Conservation (phyloP, 1,284 basidiomycete species). For the Austroboletus niveus region DNA sequence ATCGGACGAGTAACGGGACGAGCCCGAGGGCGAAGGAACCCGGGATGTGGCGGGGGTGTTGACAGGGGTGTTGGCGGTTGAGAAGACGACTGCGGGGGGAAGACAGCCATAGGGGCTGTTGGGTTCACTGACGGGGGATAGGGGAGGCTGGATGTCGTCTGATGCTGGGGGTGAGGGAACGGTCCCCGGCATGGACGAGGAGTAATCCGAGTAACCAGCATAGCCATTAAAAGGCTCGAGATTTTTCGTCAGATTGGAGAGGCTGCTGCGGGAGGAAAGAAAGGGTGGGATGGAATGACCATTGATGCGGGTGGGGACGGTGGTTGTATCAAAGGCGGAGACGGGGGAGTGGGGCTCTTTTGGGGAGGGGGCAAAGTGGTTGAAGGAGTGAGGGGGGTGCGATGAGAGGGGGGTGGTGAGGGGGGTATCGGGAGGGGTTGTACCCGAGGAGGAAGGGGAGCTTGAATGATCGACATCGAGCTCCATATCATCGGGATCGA, state of each 20-base stretch:
- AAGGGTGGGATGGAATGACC: slow-evolving; percentile 26
- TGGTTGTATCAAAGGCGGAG: slow-evolving; percentile 48
- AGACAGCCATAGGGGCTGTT: slow-evolving; percentile 47
- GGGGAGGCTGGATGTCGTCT: slow-evolving; percentile 29
- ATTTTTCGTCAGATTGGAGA: slow-evolving; percentile 31
- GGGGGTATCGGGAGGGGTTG: slow-evolving; percentile 51
- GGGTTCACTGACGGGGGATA: slow-evolving; percentile 31
- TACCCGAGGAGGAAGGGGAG: slow-evolving; percentile 45
- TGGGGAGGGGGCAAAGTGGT: slow-evolving; percentile 37
- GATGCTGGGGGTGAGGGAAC: slow-evolving; percentile 36
- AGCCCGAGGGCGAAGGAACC: slow-evolving; percentile 36
- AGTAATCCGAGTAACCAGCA: slow-evolving; percentile 64
- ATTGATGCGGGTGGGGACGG: slow-evolving; percentile 42
- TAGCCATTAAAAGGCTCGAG: slow-evolving; percentile 54
- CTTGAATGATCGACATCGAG: slow-evolving; percentile 58
- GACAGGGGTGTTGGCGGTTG: slow-evolving; percentile 38
- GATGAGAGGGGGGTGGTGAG: slow-evolving; percentile 45
- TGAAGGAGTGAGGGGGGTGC: slow-evolving; percentile 48
- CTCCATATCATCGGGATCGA: slow-evolving; percentile 81
- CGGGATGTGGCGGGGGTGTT: slow-evolving; percentile 44
- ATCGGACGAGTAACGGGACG: slow-evolving; percentile 20
- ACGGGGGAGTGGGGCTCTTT: slow-evolving; percentile 36
- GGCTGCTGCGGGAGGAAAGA: slow-evolving; percentile 25
- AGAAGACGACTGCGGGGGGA: slow-evolving; percentile 64
- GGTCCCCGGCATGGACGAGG: slow-evolving; percentile 59